Percentiles rank a stretch among this genome's conserved stretches.
Conservation (phyloP, 192 early-diverging fungal genomes). For the Coemansia sp. region DNA sequence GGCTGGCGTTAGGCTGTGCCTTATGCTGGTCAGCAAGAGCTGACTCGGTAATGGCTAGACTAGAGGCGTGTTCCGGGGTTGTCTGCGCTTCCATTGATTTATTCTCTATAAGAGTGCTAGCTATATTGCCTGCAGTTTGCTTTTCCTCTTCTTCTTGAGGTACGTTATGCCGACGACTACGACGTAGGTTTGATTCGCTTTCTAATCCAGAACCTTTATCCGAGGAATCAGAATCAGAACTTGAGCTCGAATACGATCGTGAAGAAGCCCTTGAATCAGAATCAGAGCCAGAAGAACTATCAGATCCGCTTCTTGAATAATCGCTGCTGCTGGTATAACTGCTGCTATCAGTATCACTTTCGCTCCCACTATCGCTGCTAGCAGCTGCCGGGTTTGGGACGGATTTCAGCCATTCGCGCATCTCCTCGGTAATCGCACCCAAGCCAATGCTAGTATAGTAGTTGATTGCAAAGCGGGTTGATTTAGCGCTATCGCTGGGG, state of each 20-base stretch:
- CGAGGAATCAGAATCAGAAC: constrained; percentile 5
- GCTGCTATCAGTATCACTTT: constrained; percentile 26
- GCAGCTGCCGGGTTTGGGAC: constrained; percentile 31
- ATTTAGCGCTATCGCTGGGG: constrained; percentile 82
- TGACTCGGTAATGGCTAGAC: not conserved
- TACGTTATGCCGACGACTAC: no score
- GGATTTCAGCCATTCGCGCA: constrained; percentile 83
- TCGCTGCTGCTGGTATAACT: constrained; percentile 29
- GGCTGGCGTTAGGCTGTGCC: not conserved
- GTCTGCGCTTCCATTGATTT: no score
- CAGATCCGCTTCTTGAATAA: constrained; percentile 29
- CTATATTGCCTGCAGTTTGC: not conserved
- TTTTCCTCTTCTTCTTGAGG: no score
- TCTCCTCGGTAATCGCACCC: constrained; percentile 88
- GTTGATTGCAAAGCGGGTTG: constrained; percentile 96
- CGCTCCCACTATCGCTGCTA: constrained; percentile 16
- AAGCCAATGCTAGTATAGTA: constrained; percentile 95
- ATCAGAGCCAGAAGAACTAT: constrained; percentile 22
- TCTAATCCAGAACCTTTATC: constrained; percentile 22
- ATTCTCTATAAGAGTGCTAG: not conserved
- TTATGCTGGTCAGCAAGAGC: not conserved
- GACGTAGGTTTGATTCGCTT: not conserved
- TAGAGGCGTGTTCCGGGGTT: no score
- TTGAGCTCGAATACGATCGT: constrained; percentile 22
- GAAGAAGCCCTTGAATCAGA: constrained; percentile 12